These are phyloP conservation scores for Macaranga tanarius DNA, from an alignment of 441 rosid species.

Conservation along the genomic window DNA sequence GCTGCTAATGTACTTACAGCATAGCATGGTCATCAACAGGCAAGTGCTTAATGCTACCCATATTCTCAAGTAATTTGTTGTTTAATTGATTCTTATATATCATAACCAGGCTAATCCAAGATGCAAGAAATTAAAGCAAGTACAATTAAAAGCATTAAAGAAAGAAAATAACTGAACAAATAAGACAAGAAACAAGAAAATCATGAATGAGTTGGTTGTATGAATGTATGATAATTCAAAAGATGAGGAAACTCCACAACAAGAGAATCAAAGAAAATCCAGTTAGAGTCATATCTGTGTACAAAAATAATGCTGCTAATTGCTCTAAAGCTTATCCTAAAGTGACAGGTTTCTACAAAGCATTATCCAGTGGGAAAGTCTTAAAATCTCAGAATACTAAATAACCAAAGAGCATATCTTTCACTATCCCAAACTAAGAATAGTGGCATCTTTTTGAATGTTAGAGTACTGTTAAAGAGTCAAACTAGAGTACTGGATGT, in stretches of 20 bases:
- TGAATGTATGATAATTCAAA: background rate
- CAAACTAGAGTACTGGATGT: slow-evolving; percentile 19
- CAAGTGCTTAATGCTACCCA: background rate
- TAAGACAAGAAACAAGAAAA: too few relatives aligned
- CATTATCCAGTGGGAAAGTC: background rate
- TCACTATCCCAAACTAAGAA: slow-evolving; percentile 5
- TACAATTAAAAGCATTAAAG: background rate
- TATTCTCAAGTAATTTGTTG: background rate
- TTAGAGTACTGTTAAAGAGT: slow-evolving; percentile 35
- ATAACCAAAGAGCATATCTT: background rate
- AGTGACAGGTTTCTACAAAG: background rate
- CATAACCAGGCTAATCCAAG: background rate
- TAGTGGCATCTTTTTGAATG: slow-evolving; percentile 8
- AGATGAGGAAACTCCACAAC: background rate
- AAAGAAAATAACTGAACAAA: too few relatives aligned
- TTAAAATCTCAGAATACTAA: background rate
- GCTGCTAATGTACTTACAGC: too few relatives aligned
- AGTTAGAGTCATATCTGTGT: background rate
- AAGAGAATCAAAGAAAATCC: background rate
- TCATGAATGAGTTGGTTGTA: background rate
- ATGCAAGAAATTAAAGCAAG: background rate
- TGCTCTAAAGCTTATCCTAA: slow-evolving; percentile 12
- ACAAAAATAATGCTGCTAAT: background rate
- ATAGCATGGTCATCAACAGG: background rate
- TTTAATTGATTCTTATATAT: background rate